Percentiles rank a stretch among this genome's conserved stretches.
phyloP scores from a whole-genome alignment of 352 stramenopile genomes.

The Phytophthora ohioensis region DNA sequence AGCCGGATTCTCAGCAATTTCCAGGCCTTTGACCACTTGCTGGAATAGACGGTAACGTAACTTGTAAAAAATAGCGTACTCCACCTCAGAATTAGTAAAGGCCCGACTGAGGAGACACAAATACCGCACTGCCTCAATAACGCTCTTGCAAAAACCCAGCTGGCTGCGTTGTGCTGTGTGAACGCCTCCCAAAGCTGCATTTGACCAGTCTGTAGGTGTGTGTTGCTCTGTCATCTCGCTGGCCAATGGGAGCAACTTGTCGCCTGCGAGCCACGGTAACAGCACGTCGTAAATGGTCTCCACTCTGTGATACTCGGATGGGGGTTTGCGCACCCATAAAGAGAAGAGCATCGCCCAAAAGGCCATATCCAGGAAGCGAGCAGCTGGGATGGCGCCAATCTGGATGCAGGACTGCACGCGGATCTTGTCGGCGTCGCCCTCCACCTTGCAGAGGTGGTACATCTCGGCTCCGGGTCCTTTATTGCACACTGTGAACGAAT shows the following conservation, averaged over 20 bases:
- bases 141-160: slow-evolving; percentile 85
- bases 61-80: slow-evolving; percentile 75
- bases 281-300: slow-evolving; percentile 92
- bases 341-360: slow-evolving; percentile 89
- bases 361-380: slow-evolving; percentile 84
- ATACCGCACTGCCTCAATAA: slow-evolving; percentile 80
- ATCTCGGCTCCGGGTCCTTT: slow-evolving; percentile 86
- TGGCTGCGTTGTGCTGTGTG: slow-evolving; percentile 79
- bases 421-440: slow-evolving; percentile 58
- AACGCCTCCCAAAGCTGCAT: slow-evolving; percentile 40
- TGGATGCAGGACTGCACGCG: slow-evolving; percentile 82
- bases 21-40: slow-evolving; percentile 62
- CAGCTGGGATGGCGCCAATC: slow-evolving; percentile 63
- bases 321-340: slow-evolving; percentile 83
- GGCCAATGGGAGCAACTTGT: slow-evolving; percentile 75
- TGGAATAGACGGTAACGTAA: slow-evolving; percentile 75
- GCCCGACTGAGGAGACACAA: slow-evolving; percentile 64
- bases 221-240: slow-evolving; percentile 40
- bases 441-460: slow-evolving; percentile 69
- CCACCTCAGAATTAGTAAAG: slow-evolving; percentile 69
- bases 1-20: slow-evolving; percentile 61
- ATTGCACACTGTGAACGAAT: slow-evolving; percentile 91
- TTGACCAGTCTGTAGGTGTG: slow-evolving; percentile 39
- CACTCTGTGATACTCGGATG: slow-evolving; percentile 88
- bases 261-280: slow-evolving; percentile 85